Evolutionary conservation across 2,329 filamentous ascomycete genomes (phyloP), one percentile per base, ranked within the genome.

Genomic region (Botrytis medusae): DNA sequence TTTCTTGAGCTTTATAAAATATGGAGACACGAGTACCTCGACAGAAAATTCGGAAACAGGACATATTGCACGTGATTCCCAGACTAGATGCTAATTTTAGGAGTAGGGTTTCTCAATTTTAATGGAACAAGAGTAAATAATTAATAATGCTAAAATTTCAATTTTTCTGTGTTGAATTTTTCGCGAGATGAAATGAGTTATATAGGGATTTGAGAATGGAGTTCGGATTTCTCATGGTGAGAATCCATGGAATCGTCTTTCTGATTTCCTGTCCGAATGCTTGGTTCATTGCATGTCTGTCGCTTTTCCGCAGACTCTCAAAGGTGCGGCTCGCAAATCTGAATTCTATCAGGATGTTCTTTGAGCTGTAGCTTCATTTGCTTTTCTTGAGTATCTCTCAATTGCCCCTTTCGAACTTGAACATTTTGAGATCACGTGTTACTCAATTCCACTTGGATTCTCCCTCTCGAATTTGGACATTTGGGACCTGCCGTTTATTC

Each of bases 371-470:
- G n/a, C 40, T 34, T 5, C 34, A 34, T 34, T 34, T 34, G 34
- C 34, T 34, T 42, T 42, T 9, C 9, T 42, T 42, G 4, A 42
- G 40, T 9, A 42, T 10, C 8, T 42, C 34, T 42, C 40, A 14
- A 42, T 42, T 42, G 40, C 12, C 12, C 40, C 9, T 42, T 42
- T 42, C 2, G 6, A 29, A 54, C 14, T n/a, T 7, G 51, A 32
- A 18, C n/a, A 29, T 8, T 57, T 29, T 8, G 18, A 32, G 5
- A 29, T 32, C 51, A 57, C 51, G 51, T 57, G 51, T 1, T 2
- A 1, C 7, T 9, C 1, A 16, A 8, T 9, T 18, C 18, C n/a
- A 18, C n/a, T 18, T 29, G 2, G 14, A 9, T 57, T 29, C 0
- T 57, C 51, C 25, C 16, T 29, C 51, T 54, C 6, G 16, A 29